Percentiles rank a stretch among this genome's conserved stretches.
Evolutionary conservation across 495 filamentous ascomycete species (phyloP).

Genomic region (Parachaetomium inaequale): DNA sequence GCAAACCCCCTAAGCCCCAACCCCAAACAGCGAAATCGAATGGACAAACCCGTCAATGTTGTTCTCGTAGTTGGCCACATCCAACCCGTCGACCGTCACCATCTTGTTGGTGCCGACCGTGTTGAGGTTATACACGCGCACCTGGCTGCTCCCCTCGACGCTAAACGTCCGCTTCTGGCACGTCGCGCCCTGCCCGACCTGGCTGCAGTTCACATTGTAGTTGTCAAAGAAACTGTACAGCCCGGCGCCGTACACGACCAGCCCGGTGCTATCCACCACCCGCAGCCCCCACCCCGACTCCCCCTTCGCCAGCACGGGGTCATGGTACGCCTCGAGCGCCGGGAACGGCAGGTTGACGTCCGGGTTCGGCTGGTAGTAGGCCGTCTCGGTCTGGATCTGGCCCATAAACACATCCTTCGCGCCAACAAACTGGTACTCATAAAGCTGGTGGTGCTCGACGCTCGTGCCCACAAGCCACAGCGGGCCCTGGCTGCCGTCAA

Average conservation of each 20-base stretch:
- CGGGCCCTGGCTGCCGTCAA: constrained; percentile 53
- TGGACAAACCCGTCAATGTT: constrained; percentile 43
- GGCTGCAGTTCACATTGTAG: constrained; percentile 41
- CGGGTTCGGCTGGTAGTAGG: constrained; percentile 66
- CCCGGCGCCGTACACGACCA: constrained; percentile 66
- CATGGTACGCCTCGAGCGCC: constrained; percentile 55
- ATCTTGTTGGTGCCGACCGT: constrained; percentile 47
- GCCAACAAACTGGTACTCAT: constrained; percentile 72
- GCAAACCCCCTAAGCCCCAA: background rate
- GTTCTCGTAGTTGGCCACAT: constrained; percentile 48
- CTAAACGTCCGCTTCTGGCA: constrained; percentile 65
- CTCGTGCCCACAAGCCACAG: constrained; percentile 55
- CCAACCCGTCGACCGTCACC: constrained; percentile 45
- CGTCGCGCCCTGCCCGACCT: constrained; percentile 40
- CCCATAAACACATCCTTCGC: constrained; percentile 64
- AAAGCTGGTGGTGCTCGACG: constrained; percentile 69
- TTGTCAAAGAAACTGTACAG: constrained; percentile 59
- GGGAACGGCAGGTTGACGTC: constrained; percentile 63
- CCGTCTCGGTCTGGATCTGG: constrained; percentile 78
- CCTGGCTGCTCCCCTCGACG: constrained; percentile 42
- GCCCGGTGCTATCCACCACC: constrained; percentile 48
- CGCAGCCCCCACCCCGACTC: constrained; percentile 54
- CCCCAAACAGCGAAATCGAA: constrained; percentile 21
- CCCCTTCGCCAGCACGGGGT: constrained; percentile 61
- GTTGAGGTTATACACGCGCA: constrained; percentile 51